phyloP scores from a whole-genome alignment of 2,329 filamentous ascomycete species.

The Parascedosporium putredinis region DNA sequence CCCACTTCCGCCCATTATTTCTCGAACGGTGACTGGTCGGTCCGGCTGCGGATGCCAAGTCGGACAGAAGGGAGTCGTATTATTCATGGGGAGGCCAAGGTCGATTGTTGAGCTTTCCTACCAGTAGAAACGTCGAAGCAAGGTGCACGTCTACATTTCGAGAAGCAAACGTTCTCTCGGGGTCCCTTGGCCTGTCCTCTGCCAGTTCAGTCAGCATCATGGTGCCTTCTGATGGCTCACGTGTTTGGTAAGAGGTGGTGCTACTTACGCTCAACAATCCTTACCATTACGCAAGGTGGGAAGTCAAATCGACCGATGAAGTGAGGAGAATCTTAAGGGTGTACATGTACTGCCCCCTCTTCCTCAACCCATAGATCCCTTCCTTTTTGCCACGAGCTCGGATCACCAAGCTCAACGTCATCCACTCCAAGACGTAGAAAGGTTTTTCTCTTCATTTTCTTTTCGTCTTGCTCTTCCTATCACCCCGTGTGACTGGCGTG shows the following conservation, averaged over 20 bases:
- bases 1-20: too few species aligned
- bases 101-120: neutral
- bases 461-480: too few species aligned
- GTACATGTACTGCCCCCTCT: neutral
- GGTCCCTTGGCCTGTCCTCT: neutral
- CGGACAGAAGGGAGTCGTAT: slow-evolving; percentile 2
- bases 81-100: too few species aligned
- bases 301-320: slow-evolving; percentile 1
- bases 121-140: neutral
- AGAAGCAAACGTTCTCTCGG: neutral
- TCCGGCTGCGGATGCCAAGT: neutral
- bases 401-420: neutral
- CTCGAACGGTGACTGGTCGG: too few species aligned
- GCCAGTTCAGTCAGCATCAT: neutral
- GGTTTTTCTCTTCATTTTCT: too few species aligned
- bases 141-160: neutral
- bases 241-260: neutral
- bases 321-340: neutral
- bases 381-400: neutral
- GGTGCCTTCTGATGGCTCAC: neutral
- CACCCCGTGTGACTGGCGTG: too few species aligned
- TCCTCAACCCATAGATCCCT: neutral
- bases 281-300: slow-evolving; percentile 2
- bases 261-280: neutral
- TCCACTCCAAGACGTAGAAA: neutral